Evolutionary conservation across 805 yeast species (phyloP).

Genomic region (Nakazawaea peltata): DNA sequence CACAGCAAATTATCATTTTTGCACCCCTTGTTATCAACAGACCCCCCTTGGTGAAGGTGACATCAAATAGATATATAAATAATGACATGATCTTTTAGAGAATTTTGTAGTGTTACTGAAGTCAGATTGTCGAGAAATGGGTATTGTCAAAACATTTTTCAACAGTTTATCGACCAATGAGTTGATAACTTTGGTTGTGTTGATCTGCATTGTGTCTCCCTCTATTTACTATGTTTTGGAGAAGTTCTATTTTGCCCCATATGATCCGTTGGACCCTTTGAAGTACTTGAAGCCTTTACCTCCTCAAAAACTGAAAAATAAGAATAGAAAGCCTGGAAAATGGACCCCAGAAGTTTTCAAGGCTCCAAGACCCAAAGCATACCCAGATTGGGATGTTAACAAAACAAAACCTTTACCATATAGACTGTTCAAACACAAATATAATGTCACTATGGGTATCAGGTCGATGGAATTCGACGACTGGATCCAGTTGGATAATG

Average conservation of each 20-base stretch:
- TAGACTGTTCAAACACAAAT: slow-evolving; percentile 59
- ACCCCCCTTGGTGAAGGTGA: too few relatives aligned
- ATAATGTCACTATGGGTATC: slow-evolving; percentile 63
- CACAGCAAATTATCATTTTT: background rate
- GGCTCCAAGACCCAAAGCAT: slow-evolving; percentile 42
- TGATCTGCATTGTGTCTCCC: slow-evolving; percentile 2
- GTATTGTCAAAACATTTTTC: too few relatives aligned
- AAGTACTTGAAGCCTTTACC: slow-evolving; percentile 19
- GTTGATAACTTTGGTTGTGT: too few relatives aligned
- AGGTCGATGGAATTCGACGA: slow-evolving; percentile 50
- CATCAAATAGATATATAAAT: too few relatives aligned
- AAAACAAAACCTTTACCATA: slow-evolving; percentile 52
- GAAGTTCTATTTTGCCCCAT: background rate
- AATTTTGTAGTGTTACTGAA: too few relatives aligned
- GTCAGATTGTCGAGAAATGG: too few relatives aligned
- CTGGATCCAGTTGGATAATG: slow-evolving; percentile 65
- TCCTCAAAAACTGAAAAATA: slow-evolving; percentile 31
- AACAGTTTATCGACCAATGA: too few relatives aligned
- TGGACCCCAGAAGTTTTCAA: slow-evolving; percentile 48
- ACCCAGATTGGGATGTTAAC: slow-evolving; percentile 38
- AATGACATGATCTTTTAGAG: too few relatives aligned
- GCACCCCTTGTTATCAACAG: background rate
- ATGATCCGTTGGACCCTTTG: slow-evolving; percentile 9
- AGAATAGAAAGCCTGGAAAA: slow-evolving; percentile 35
- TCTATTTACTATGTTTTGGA: slow-evolving; percentile 1